phyloP scores from a whole-genome alignment of 805 yeast genomes.

The Yamadazyma sp. region DNA sequence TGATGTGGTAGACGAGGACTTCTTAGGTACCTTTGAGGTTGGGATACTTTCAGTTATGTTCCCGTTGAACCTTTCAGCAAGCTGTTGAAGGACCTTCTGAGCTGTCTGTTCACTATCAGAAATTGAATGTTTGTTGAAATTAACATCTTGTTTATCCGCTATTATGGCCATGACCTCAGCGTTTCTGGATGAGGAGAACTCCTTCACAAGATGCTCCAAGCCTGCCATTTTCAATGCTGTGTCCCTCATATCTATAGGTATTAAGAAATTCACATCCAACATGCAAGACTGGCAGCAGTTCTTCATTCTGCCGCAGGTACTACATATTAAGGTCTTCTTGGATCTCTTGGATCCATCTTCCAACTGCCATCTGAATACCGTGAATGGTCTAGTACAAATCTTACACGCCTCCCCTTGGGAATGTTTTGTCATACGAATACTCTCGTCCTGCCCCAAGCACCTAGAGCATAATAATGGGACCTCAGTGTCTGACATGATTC shows the following conservation, averaged over 20 bases:
- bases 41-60: neutral
- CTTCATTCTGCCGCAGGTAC: conserved; percentile 72
- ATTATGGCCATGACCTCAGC: conserved; percentile 41
- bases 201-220: conserved; percentile 20
- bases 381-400: conserved; percentile 81
- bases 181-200: conserved; percentile 19
- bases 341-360: conserved; percentile 40
- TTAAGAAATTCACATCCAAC: conserved; percentile 75
- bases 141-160: conserved; percentile 43
- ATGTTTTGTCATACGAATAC: conserved; percentile 71
- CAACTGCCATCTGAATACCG: conserved; percentile 74
- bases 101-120: conserved; percentile 36
- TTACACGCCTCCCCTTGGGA: conserved; percentile 78
- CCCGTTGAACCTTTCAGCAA: conserved; percentile 30
- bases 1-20: neutral
- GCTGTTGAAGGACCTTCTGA: conserved; percentile 48
- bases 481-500: conserved; percentile 8
- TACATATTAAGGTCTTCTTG: conserved; percentile 69
- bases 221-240: conserved; percentile 76
- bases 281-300: conserved; percentile 89
- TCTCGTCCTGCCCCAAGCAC: conserved; percentile 69
- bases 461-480: conserved; percentile 46
- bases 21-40: conserved; percentile 4
- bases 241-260: conserved; percentile 79
- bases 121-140: conserved; percentile 10